Evolutionary conservation across 1,139 yeast genomes (phyloP).

Genomic region (Komagataea norvegica): DNA sequence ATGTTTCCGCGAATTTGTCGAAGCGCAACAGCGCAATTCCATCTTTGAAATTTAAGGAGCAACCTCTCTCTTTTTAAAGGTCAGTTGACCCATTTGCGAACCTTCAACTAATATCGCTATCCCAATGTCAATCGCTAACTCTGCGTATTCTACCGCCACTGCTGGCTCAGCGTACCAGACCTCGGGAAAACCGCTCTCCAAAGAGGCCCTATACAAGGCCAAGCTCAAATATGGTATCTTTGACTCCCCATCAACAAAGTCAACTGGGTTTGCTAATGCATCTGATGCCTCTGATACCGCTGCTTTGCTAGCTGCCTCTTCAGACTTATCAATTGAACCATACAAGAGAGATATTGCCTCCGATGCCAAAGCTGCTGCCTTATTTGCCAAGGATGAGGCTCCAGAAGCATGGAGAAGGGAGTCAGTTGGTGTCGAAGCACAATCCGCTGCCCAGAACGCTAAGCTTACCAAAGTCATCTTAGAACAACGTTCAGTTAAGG

Average conservation of each 20-base stretch:
- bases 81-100: neutral
- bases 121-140: conserved; percentile 15
- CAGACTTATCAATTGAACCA: conserved; percentile 60
- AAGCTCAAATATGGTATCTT: conserved; percentile 72
- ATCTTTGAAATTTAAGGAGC: conserved; percentile 3
- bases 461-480: conserved; percentile 18
- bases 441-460: conserved; percentile 36
- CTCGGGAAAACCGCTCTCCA: conserved; percentile 64
- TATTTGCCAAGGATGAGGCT: conserved; percentile 46
- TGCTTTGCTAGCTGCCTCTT: conserved; percentile 64
- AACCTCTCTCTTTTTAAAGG: neutral
- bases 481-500: conserved; percentile 6
- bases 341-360: conserved; percentile 60
- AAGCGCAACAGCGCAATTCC: too few species aligned
- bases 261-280: conserved; percentile 57
- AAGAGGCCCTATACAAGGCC: conserved; percentile 74
- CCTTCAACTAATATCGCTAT: neutral
- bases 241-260: conserved; percentile 61
- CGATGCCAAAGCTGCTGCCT: conserved; percentile 62
- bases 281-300: conserved; percentile 65
- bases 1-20: too few species aligned
- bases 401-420: conserved; percentile 45
- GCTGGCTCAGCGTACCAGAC: conserved; percentile 48
- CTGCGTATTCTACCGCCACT: conserved; percentile 9
- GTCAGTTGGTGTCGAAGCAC: conserved; percentile 35